A percentile compares a stretch with the other conserved stretches of the same genome.
These are phyloP conservation scores for Acer saccharum DNA, from an alignment of 345 rosid species.

Conservation along the genomic window DNA sequence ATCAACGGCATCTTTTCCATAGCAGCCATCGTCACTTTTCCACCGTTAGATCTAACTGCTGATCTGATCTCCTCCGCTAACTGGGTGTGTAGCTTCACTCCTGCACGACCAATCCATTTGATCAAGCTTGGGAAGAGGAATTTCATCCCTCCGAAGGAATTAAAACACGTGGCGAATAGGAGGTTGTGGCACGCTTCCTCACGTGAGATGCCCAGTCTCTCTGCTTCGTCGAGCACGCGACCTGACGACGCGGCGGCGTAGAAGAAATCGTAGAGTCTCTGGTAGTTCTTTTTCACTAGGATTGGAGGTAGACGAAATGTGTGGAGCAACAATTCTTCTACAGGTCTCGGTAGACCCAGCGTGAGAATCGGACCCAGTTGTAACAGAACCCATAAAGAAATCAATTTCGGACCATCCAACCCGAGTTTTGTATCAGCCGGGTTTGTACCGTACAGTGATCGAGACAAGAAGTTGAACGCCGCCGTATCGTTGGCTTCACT, in stretches of 20 bases:
- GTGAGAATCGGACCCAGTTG: constrained; percentile 57
- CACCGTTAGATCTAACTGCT: constrained; percentile 59
- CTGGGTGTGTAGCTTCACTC: constrained; percentile 53
- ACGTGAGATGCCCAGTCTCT: constrained; percentile 59
- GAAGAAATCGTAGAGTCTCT: constrained; percentile 79
- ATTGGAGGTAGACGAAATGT: constrained; percentile 60
- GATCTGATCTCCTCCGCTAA: constrained; percentile 81
- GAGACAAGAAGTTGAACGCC: constrained; percentile 68
- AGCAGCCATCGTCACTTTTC: constrained; percentile 65
- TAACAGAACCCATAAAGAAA: constrained; percentile 71
- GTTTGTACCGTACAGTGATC: constrained; percentile 52
- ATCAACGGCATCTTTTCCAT: constrained; percentile 77
- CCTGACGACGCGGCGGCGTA: constrained; percentile 39
- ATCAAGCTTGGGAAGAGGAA: constrained; percentile 61
- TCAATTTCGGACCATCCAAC: constrained; percentile 58
- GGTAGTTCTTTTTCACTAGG: constrained; percentile 65
- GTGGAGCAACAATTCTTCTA: constrained; percentile 64
- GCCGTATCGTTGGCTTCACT: constrained; percentile 53
- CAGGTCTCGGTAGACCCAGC: constrained; percentile 56
- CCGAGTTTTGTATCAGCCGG: constrained; percentile 65
- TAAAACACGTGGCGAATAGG: constrained; percentile 83
- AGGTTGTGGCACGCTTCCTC: constrained; percentile 89
- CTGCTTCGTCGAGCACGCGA: constrained; percentile 68
- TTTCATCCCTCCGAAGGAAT: constrained; percentile 84
- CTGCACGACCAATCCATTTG: constrained; percentile 76